Conservation (phyloP, 768 basidiomycete genomes). For the Psilocybe tampanensis region DNA sequence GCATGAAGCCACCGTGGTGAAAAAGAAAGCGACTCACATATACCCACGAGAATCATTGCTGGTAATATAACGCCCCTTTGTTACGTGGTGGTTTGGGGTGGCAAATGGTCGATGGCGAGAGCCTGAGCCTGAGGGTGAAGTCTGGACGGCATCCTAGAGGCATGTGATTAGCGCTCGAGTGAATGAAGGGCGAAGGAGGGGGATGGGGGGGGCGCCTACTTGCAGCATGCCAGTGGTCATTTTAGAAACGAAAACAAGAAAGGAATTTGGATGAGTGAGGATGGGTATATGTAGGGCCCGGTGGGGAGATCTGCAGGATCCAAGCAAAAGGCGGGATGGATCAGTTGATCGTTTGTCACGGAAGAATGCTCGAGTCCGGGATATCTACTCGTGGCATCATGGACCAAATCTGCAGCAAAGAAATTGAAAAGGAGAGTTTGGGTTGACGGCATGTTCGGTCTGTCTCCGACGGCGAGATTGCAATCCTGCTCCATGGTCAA, state of each 20-base stretch:
- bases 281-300: conserved; percentile 26
- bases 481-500: conserved; percentile 27
- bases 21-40: conserved; percentile 55
- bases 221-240: conserved; percentile 51
- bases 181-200: conserved; percentile 9
- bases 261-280: conserved; percentile 16
- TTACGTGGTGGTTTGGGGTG: conserved; percentile 78
- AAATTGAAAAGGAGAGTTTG: conserved; percentile 25
- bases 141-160: conserved; percentile 43
- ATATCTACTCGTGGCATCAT: conserved; percentile 30
- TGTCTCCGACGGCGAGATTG: conserved; percentile 37
- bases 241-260: conserved; percentile 25
- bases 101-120: conserved; percentile 69
- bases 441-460: conserved; percentile 35
- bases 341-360: conserved; percentile 33
- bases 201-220: conserved; percentile 31
- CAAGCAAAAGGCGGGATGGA: conserved; percentile 27
- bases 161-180: conserved; percentile 9
- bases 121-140: conserved; percentile 38
- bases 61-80: conserved; percentile 86
- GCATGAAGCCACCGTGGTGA: background rate
- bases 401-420: conserved; percentile 17
- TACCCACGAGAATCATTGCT: conserved; percentile 89
- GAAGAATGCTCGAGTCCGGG: conserved; percentile 27
- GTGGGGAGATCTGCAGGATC: conserved; percentile 25